Evolutionary conservation across 106 monocot species (phyloP).

Genomic region (Iris macrosiphon): DNA sequence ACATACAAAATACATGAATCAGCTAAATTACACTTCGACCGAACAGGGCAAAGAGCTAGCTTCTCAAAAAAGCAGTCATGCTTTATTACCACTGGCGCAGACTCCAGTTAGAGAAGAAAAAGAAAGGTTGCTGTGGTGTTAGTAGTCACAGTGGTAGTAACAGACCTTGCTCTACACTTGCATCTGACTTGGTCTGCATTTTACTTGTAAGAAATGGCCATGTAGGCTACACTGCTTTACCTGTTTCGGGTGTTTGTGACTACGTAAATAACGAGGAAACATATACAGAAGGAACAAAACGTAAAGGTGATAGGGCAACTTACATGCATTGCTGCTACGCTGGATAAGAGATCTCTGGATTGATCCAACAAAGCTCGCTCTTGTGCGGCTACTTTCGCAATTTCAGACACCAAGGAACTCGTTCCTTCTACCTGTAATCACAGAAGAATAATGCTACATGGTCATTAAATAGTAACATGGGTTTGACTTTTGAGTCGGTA

Average conservation of each 20-base stretch:
- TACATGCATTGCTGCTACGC: slow-evolving; percentile 79
- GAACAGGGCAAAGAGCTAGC: neutral
- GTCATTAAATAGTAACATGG: too few species aligned
- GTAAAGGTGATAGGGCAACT: too few species aligned
- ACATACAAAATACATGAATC: slow-evolving; percentile 17
- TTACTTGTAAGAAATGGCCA: slow-evolving; percentile 20
- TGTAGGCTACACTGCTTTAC: slow-evolving; percentile 20
- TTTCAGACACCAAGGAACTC: slow-evolving; percentile 50
- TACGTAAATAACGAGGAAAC: too few species aligned
- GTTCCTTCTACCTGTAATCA: slow-evolving; percentile 52
- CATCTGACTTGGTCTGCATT: slow-evolving; percentile 10
- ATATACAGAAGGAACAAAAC: too few species aligned
- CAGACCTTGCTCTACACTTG: slow-evolving; percentile 13
- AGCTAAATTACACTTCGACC: neutral
- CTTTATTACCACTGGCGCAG: slow-evolving; percentile 5
- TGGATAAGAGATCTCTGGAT: slow-evolving; percentile 72
- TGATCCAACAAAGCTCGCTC: slow-evolving; percentile 56
- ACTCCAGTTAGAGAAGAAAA: slow-evolving; percentile 13
- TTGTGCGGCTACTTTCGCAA: slow-evolving; percentile 46
- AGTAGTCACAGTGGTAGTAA: slow-evolving; percentile 7
- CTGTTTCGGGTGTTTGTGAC: neutral
- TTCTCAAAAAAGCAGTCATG: neutral
- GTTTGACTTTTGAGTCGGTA: too few species aligned
- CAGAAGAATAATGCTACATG: too few species aligned
- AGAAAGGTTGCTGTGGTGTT: slow-evolving; percentile 16